Evolutionary conservation across 2,329 filamentous ascomycete species (phyloP), one percentile per base, ranked within the genome.

Genomic region (Exophiala spinifera): DNA sequence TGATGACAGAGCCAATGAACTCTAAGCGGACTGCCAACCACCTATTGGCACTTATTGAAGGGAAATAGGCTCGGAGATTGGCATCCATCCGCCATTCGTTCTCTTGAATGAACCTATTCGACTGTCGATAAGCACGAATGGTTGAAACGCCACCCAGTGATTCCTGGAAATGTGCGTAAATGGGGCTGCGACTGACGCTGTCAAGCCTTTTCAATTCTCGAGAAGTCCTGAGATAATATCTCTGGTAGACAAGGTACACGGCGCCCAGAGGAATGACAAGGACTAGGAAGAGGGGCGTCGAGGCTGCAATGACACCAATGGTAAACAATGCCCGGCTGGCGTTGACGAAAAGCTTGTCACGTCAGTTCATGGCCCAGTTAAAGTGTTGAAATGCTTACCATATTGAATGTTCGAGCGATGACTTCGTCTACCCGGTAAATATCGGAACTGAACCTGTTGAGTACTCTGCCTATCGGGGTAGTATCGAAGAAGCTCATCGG

Each of bases 401-500:
- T 97, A 73, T 97, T 97, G 78, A 99, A 99, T 13, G 91, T 95
- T 62, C 95, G 87, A 60, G 94, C 92, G 64, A 99, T 81, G 39
- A 97, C 88, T 76, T 99, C 90, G 68, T 96, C 91, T 31, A 97
- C 86, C 54, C 77, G 76, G 66, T 81, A 81, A 48, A 81, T 76
- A 63, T 81, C 79, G n/a, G n/a, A n/a, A 67, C 78, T 78, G 72
- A 99, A 99, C 51, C 94, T 83, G 71, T 99, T 99, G 56, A 99
- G 78, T 65, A 99, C 96, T 53, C 95, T 85, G n/a, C 94, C 94
- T 59, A 91, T 87, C 2, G 94, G 94, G 1, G 94, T 99, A 0
- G 91, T 96, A 70, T 99, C 95, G 65, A 99, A 99, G 75, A 99
- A 99, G 64, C 85, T 94, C 94, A 99, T 99, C 51, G 94, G 95